These are phyloP conservation scores for Malus asiatica DNA, from an alignment of 306 rosid genomes.

Conservation along the genomic window DNA sequence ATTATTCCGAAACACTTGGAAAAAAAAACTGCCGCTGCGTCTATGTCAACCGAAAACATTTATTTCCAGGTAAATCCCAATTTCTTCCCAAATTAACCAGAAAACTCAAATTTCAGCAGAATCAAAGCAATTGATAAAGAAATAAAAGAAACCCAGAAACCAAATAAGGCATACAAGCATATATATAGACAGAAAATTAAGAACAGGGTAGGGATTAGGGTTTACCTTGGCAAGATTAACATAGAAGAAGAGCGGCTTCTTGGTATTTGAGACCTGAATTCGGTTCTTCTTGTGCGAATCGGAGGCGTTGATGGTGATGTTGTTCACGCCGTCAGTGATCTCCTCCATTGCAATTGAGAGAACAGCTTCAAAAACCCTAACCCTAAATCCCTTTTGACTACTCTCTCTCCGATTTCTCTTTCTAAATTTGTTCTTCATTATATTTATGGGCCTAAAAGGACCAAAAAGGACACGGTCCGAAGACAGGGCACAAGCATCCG, in stretches of 20 bases:
- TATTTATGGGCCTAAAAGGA: neutral
- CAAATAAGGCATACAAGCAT: neutral
- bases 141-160: neutral
- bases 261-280: constrained; percentile 45
- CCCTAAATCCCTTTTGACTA: constrained; percentile 13
- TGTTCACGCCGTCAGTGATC: constrained; percentile 26
- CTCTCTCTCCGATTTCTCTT: neutral
- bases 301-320: constrained; percentile 11
- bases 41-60: neutral
- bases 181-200: neutral
- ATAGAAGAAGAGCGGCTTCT: constrained; percentile 43
- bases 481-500: too few relatives aligned
- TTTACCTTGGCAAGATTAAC: constrained; percentile 41
- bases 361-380: constrained; percentile 22
- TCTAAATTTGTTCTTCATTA: neutral
- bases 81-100: neutral
- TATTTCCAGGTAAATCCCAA: neutral
- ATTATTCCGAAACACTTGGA: neutral
- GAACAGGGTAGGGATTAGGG: neutral
- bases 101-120: neutral
- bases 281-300: constrained; percentile 36
- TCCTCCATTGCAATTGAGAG: constrained; percentile 30
- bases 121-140: neutral
- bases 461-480: neutral
- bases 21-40: neutral